phyloP scores from a whole-genome alignment of 129 eudicot genomes.

The Saposhnikovia divaricata region DNA sequence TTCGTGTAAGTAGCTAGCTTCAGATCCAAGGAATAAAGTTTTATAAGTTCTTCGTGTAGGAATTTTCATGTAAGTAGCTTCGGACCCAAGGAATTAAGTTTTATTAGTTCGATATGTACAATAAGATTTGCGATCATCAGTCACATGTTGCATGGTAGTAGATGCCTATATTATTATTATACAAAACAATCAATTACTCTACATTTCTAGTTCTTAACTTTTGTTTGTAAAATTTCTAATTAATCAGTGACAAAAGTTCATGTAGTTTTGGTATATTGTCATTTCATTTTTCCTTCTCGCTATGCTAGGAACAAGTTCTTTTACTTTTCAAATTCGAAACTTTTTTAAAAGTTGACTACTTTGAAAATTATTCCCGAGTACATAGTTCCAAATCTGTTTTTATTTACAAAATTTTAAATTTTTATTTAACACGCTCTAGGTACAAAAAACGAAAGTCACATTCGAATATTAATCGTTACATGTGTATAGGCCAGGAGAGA shows the following conservation, averaged over 20 bases:
- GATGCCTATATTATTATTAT: not conserved
- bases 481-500: too few relatives aligned
- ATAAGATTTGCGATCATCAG: not conserved
- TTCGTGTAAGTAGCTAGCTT: not conserved
- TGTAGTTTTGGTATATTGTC: not conserved
- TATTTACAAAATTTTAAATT: too few relatives aligned
- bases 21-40: not conserved
- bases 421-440: not conserved
- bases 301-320: too few relatives aligned
- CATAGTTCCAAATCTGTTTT: too few relatives aligned
- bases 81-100: not conserved
- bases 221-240: too few relatives aligned
- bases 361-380: not conserved
- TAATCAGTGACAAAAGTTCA: too few relatives aligned
- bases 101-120: not conserved
- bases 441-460: not conserved
- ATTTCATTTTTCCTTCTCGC: not conserved
- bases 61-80: not conserved
- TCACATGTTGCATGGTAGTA: not conserved
- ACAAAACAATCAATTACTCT: not conserved
- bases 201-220: too few relatives aligned
- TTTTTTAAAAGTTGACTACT: not conserved
- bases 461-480: not conserved
- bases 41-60: too few relatives aligned
- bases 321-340: not conserved